Conservation (phyloP, 2,329 filamentous ascomycete species). For the Pestalotiopsis sp. region DNA sequence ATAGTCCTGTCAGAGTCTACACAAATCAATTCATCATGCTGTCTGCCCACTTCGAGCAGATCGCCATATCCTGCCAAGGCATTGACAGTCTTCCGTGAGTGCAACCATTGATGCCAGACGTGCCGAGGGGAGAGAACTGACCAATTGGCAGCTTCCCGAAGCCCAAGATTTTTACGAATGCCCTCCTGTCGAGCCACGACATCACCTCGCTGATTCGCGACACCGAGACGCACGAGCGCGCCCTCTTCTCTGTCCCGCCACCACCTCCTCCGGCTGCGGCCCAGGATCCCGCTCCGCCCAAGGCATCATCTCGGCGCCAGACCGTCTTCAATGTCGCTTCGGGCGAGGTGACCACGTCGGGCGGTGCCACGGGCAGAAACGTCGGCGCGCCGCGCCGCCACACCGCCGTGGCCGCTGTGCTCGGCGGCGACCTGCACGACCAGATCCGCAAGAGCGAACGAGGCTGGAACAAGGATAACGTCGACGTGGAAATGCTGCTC, state of each 20-base stretch:
- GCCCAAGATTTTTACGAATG: constrained; percentile 95
- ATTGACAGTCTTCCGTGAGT: constrained; percentile 75
- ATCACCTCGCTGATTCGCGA: constrained; percentile 95
- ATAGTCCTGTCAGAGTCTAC: neutral
- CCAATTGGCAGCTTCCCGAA: constrained; percentile 69
- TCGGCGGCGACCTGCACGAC: constrained; percentile 85
- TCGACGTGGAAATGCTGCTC: constrained; percentile 85
- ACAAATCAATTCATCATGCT: constrained; percentile 64
- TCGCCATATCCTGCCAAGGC: constrained; percentile 73
- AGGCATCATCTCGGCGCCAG: constrained; percentile 51
- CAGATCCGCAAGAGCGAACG: constrained; percentile 66
- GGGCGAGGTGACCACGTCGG: constrained; percentile 62
- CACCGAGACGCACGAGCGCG: constrained; percentile 91
- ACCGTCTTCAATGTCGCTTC: constrained; percentile 69
- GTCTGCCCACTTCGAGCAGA: constrained; percentile 74
- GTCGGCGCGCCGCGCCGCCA: constrained; percentile 63
- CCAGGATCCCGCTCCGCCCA: constrained; percentile 49
- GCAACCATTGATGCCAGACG: constrained; percentile 13
- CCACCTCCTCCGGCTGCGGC: constrained; percentile 53
- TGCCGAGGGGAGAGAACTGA: constrained; percentile 6
- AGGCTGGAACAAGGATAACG: constrained; percentile 63
- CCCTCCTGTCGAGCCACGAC: constrained; percentile 83
- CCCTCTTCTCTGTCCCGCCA: constrained; percentile 88
- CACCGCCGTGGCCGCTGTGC: constrained; percentile 86
- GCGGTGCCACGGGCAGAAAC: constrained; percentile 45